Evolutionary conservation across 108 stramenopile genomes (phyloP).

Genomic region (Aureococcus anophagefferens): DNA sequence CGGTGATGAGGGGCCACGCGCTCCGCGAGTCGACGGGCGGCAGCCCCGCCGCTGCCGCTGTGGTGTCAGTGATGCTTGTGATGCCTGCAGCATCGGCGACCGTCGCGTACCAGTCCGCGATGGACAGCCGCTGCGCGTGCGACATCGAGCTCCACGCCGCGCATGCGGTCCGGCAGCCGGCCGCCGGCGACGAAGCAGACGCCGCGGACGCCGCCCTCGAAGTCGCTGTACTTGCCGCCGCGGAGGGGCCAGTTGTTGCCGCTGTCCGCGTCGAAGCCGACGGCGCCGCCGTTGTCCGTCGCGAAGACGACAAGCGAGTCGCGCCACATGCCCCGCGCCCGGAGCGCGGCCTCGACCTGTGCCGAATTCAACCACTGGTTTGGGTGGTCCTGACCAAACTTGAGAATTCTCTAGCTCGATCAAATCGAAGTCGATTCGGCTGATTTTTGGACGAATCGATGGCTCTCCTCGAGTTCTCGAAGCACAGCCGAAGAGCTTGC

Average conservation of each 20-base stretch:
- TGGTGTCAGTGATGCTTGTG: too few relatives aligned
- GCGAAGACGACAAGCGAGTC: slow-evolving; percentile 44
- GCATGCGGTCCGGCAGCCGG: not conserved
- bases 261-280: slow-evolving; percentile 11
- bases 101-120: slow-evolving; percentile 39
- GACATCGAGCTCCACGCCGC: not conserved
- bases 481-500: too few relatives aligned
- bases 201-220: slow-evolving; percentile 40
- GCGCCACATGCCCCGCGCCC: slow-evolving; percentile 26
- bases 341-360: slow-evolving; percentile 18
- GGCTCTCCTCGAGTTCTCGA: too few relatives aligned
- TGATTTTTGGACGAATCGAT: too few relatives aligned
- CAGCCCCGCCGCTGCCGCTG: slow-evolving; percentile 10
- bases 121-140: not conserved
- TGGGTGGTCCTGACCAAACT: too few relatives aligned
- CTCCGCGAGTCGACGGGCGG: slow-evolving; percentile 28
- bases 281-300: slow-evolving; percentile 52
- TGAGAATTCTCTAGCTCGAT: too few relatives aligned
- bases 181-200: slow-evolving; percentile 7
- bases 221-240: slow-evolving; percentile 46
- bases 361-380: too few relatives aligned
- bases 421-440: too few relatives aligned
- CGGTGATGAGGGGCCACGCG: slow-evolving; percentile 23
- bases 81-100: slow-evolving; percentile 6
- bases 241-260: slow-evolving; percentile 42